Conservation (phyloP, 108 stramenopile genomes). For the Epipyxis sp. region DNA sequence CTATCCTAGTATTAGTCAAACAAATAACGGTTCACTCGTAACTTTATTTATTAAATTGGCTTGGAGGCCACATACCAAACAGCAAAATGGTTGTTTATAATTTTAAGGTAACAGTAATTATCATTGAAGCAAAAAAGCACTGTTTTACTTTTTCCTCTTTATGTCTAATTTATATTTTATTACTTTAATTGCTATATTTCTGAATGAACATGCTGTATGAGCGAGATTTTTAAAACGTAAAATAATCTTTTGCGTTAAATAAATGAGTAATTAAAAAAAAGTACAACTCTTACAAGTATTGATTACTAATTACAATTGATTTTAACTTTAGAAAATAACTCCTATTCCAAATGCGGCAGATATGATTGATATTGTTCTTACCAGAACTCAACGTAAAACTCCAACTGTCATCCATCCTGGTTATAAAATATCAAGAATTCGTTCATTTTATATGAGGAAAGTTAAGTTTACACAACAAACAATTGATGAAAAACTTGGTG, state of each 20-base stretch:
- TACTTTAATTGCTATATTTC: too few species aligned
- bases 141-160: too few species aligned
- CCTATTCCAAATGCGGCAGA: slow-evolving; percentile 91
- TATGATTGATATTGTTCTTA: slow-evolving; percentile 94
- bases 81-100: neutral
- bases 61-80: too few species aligned
- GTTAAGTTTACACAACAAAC: slow-evolving; percentile 98
- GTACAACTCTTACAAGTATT: neutral
- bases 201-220: neutral
- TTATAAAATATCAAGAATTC: slow-evolving; percentile 92
- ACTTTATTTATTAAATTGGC: too few species aligned
- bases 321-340: slow-evolving; percentile 68
- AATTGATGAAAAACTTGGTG: slow-evolving; percentile 79
- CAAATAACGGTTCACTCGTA: too few species aligned
- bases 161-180: too few species aligned
- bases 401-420: slow-evolving; percentile 98
- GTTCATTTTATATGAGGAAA: slow-evolving; percentile 97
- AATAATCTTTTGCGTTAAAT: neutral
- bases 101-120: neutral
- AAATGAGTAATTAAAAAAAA: neutral
- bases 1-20: too few species aligned
- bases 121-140: too few species aligned
- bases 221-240: slow-evolving; percentile 99
- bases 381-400: slow-evolving; percentile 88
- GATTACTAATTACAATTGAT: neutral